These are phyloP conservation scores for Podosphaera xanthii DNA, from an alignment of 2,329 filamentous ascomycete species.

Conservation along the genomic window DNA sequence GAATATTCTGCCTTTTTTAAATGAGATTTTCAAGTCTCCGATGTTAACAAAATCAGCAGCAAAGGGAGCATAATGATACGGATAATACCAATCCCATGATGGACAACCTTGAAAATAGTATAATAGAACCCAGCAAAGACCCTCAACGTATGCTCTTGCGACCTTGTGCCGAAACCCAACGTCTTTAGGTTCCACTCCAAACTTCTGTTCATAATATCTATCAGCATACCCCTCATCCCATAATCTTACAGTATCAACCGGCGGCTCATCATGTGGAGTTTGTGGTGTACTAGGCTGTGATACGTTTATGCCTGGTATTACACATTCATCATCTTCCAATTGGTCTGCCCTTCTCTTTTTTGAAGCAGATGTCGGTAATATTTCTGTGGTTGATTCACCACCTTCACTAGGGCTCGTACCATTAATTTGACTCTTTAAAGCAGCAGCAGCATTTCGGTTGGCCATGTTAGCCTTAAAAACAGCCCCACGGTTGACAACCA, in stretches of 20 bases:
- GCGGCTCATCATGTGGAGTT: constrained; percentile 33
- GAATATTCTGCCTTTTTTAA: constrained; percentile 68
- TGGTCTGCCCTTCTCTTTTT: constrained; percentile 60
- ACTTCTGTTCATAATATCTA: constrained; percentile 94
- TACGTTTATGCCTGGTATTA: constrained; percentile 35
- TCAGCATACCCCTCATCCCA: constrained; percentile 95
- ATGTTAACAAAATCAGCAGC: constrained; percentile 83
- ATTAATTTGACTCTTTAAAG: constrained; percentile 44
- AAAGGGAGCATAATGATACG: constrained; percentile 95
- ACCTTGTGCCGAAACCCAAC: constrained; percentile 74
- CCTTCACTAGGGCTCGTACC: not conserved
- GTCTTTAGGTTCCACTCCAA: constrained; percentile 60
- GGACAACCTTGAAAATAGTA: constrained; percentile 98
- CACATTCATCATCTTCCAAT: constrained; percentile 34
- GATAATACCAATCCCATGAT: constrained; percentile 98
- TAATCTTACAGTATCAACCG: constrained; percentile 61
- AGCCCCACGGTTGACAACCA: constrained; percentile 54
- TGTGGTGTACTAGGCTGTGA: constrained; percentile 26
- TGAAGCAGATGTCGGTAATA: constrained; percentile 24
- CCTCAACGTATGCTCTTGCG: constrained; percentile 78
- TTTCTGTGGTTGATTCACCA: constrained; percentile 4
- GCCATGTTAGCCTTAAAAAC: constrained; percentile 49
- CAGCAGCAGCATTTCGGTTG: constrained; percentile 86
- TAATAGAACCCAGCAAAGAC: constrained; percentile 78
- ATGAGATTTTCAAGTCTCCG: constrained; percentile 53